Evolutionary conservation across 495 filamentous ascomycete species (phyloP).

Genomic region (Cenococcum geophilum): DNA sequence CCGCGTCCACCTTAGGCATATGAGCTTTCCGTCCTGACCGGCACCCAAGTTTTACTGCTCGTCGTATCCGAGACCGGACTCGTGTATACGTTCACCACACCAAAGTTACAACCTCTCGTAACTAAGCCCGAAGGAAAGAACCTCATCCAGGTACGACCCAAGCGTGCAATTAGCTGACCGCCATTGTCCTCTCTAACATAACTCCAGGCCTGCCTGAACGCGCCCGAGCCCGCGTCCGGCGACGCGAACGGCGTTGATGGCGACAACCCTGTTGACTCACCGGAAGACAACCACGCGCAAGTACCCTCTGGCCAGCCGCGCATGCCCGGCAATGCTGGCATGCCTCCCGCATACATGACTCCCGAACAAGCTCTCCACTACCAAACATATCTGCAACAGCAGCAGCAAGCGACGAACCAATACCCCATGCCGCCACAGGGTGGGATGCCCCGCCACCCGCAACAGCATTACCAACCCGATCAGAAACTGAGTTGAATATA

Average conservation of each 20-base stretch:
- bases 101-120: conserved; percentile 96
- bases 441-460: conserved; percentile 30
- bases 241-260: conserved; percentile 86
- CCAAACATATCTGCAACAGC: conserved; percentile 41
- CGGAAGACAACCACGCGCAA: conserved; percentile 39
- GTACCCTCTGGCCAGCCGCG: conserved; percentile 28
- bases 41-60: conserved; percentile 93
- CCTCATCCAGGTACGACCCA: conserved; percentile 82
- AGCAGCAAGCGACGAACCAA: conserved; percentile 28
- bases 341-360: conserved; percentile 33
- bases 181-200: conserved; percentile 17
- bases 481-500: conserved; percentile 29
- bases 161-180: conserved; percentile 4
- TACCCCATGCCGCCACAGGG: conserved; percentile 37
- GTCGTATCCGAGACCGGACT: conserved; percentile 98
- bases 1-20: conserved; percentile 62
- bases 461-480: conserved; percentile 31
- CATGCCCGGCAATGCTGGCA: conserved; percentile 31
- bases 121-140: conserved; percentile 99
- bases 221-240: conserved; percentile 82
- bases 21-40: conserved; percentile 93
- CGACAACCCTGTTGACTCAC: conserved; percentile 40
- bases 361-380: conserved; percentile 42
- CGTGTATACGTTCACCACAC: conserved; percentile 99
- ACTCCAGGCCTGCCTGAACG: conserved; percentile 87